Evolutionary conservation across 257 asterid species (phyloP).

Genomic region (Gentiana dahurica): DNA sequence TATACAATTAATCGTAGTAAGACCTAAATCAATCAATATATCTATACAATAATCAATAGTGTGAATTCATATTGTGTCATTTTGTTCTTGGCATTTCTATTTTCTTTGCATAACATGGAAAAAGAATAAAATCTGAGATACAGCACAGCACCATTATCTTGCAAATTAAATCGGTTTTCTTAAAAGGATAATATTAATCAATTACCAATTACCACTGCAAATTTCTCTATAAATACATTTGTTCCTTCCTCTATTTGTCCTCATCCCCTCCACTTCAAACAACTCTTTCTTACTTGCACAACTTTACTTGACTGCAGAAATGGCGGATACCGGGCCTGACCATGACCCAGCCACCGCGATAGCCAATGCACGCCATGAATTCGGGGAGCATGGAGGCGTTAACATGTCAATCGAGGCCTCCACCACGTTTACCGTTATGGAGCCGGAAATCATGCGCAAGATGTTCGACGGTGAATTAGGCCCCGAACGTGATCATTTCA

Average conservation of each 20-base stretch:
- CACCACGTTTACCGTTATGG: slow-evolving; percentile 98
- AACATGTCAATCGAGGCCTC: slow-evolving; percentile 99
- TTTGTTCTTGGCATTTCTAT: too few relatives aligned
- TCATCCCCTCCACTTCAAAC: background rate
- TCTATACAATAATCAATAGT: too few relatives aligned
- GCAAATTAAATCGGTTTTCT: too few relatives aligned
- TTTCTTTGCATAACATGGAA: too few relatives aligned
- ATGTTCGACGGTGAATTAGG: slow-evolving; percentile 95
- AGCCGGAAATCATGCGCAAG: slow-evolving; percentile 88
- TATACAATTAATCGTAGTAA: too few relatives aligned
- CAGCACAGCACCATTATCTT: too few relatives aligned
- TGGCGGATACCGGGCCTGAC: slow-evolving; percentile 39
- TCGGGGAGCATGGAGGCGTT: slow-evolving; percentile 99
- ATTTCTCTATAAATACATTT: background rate
- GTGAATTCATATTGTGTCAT: too few relatives aligned
- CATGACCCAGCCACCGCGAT: slow-evolving; percentile 74
- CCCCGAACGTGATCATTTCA: slow-evolving; percentile 79
- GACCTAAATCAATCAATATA: too few relatives aligned
- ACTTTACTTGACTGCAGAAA: slow-evolving; percentile 2
- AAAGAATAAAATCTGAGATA: too few relatives aligned
- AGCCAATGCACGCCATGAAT: slow-evolving; percentile 85
- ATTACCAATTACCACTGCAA: too few relatives aligned
- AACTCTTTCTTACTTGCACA: background rate
- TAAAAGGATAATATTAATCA: too few relatives aligned
- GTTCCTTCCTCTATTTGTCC: background rate